Percentiles rank a stretch among this genome's conserved stretches.
These are phyloP conservation scores for Phalaenopsis aphrodite DNA, from an alignment of 106 monocot genomes.

Conservation along the genomic window DNA sequence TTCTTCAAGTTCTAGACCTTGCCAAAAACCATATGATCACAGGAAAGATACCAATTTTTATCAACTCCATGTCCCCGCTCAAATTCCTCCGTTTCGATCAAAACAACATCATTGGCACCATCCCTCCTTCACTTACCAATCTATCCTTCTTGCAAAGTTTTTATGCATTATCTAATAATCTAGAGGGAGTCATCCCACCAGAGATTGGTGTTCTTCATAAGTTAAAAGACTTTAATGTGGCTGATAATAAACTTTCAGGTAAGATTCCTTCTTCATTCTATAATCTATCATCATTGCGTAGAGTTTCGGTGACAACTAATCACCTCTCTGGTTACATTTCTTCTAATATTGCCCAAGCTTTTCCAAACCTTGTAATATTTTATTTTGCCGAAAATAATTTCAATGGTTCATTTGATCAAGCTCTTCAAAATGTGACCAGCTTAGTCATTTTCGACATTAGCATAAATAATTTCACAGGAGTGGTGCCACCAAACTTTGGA, in stretches of 20 bases:
- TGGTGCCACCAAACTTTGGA: conserved; percentile 16
- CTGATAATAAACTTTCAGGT: conserved; percentile 10
- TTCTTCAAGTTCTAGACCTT: conserved; percentile 1
- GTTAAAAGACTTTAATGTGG: background rate
- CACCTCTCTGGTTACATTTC: conserved; percentile 15
- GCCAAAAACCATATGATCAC: background rate
- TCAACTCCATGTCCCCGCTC: background rate
- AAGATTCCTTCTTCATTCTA: conserved; percentile 21
- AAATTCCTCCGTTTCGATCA: background rate
- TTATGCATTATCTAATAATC: conserved; percentile 7
- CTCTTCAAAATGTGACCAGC: background rate
- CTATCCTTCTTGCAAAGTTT: conserved; percentile 1
- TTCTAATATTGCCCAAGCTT: background rate
- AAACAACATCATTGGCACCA: conserved; percentile 4
- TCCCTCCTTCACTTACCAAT: conserved; percentile 8
- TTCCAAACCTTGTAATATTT: background rate
- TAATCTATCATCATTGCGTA: conserved; percentile 5
- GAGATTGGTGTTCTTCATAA: background rate
- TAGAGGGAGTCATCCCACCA: conserved; percentile 17
- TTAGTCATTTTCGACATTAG: conserved; percentile 6
- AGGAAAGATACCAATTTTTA: conserved; percentile 11
- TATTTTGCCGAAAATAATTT: background rate
- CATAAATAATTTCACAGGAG: conserved; percentile 12
- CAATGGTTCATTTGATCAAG: background rate
- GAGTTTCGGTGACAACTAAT: conserved; percentile 10